Percentiles rank a stretch among this genome's conserved stretches.
phyloP scores from a whole-genome alignment of 1,139 yeast species.

The Sugiyamaella grinbergsii region DNA sequence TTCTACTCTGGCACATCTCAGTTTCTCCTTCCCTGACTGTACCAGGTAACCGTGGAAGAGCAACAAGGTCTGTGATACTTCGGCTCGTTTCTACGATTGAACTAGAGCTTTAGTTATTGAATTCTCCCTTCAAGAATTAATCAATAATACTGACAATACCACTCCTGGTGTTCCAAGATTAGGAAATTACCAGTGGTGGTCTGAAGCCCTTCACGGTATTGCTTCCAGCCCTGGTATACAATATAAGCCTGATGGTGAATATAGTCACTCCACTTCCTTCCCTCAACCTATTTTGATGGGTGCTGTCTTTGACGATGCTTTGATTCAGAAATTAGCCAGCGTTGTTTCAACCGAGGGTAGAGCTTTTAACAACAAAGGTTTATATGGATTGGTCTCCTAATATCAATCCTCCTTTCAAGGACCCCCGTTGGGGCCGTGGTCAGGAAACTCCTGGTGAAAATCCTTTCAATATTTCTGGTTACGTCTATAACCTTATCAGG shows the following conservation, averaged over 20 bases:
- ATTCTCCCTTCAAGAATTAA: constrained; percentile 58
- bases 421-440: constrained; percentile 29
- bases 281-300: constrained; percentile 39
- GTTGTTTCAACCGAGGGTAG: constrained; percentile 58
- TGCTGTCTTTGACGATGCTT: constrained; percentile 56
- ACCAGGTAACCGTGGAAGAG: constrained; percentile 21
- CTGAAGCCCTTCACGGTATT: constrained; percentile 57
- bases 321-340: constrained; percentile 54
- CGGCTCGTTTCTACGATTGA: constrained; percentile 39
- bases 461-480: constrained; percentile 21
- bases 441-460: constrained; percentile 30
- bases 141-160: constrained; percentile 60
- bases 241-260: constrained; percentile 20
- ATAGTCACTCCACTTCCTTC: constrained; percentile 24
- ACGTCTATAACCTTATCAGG: constrained; percentile 42
- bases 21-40: constrained; percentile 25
- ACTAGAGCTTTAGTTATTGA: constrained; percentile 55
- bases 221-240: constrained; percentile 56
- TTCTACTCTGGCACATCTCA: constrained; percentile 10
- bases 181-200: constrained; percentile 53
- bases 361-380: constrained; percentile 64
- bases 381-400: constrained; percentile 47
- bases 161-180: constrained; percentile 55
- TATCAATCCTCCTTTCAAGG: constrained; percentile 26
- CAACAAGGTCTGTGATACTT: constrained; percentile 23